These are phyloP conservation scores for Chloris gayana DNA, from an alignment of 176 grass and related monocot species.

Conservation along the genomic window DNA sequence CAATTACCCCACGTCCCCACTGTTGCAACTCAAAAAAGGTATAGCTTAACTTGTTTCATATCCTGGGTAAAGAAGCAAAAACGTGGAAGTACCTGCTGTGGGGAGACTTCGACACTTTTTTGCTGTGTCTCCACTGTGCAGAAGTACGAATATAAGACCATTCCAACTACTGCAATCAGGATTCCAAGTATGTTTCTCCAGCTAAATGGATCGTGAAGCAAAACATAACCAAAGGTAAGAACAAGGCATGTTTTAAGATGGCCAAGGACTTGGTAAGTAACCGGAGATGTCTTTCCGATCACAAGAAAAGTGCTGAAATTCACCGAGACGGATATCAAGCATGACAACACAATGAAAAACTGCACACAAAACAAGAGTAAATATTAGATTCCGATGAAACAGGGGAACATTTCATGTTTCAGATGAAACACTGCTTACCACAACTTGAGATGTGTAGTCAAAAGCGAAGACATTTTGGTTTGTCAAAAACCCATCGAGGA, in stretches of 20 bases:
- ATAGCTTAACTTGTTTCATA: not conserved
- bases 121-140: conserved; percentile 59
- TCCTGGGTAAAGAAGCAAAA: not conserved
- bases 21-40: not conserved
- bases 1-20: not conserved
- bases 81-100: conserved; percentile 52
- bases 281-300: conserved; percentile 89
- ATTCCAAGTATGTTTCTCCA: conserved; percentile 97
- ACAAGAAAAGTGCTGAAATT: conserved; percentile 96
- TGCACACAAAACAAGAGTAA: conserved; percentile 43
- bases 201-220: conserved; percentile 90
- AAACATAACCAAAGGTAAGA: conserved; percentile 80
- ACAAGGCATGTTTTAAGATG: conserved; percentile 96
- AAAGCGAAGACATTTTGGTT: conserved; percentile 93
- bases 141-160: conserved; percentile 87
- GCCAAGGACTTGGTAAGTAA: conserved; percentile 90
- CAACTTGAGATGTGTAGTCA: conserved; percentile 88
- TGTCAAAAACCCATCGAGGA: conserved; percentile 97
- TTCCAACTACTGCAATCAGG: conserved; percentile 77
- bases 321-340: conserved; percentile 85
- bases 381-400: conserved; percentile 37
- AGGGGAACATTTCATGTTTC: conserved; percentile 1
- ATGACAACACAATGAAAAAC: conserved; percentile 85
- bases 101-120: conserved; percentile 57
- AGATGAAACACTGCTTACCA: conserved; percentile 63